Evolutionary conservation across 2,329 filamentous ascomycete species (phyloP).

Genomic region (Microdochium trichocladiopsis): DNA sequence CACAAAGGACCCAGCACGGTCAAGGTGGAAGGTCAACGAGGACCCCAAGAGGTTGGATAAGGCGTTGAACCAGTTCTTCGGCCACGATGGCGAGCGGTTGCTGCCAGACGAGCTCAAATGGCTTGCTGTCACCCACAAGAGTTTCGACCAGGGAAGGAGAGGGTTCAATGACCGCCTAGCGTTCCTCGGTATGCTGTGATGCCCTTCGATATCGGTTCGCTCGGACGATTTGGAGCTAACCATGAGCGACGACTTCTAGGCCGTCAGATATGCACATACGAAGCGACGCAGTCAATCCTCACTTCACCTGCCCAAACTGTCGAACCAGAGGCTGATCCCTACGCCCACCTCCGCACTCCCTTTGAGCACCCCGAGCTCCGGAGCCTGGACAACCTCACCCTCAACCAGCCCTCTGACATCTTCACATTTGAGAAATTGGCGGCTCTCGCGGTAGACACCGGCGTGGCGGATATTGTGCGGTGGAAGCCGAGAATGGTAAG

Average conservation of each 20-base stretch:
- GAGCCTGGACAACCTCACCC: constrained; percentile 65
- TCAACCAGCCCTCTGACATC: constrained; percentile 51
- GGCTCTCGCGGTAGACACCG: constrained; percentile 60
- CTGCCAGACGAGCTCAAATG: constrained; percentile 91
- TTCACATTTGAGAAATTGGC: constrained; percentile 60
- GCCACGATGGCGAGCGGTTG: constrained; percentile 62
- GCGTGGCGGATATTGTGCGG: constrained; percentile 68
- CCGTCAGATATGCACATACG: constrained; percentile 17
- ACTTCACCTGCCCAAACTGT: constrained; percentile 32
- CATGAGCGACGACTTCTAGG: constrained; percentile 6
- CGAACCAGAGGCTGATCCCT: constrained; percentile 23
- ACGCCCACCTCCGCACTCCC: constrained; percentile 51
- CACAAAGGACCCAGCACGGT: constrained; percentile 44
- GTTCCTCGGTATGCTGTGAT: constrained; percentile 61
- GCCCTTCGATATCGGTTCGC: no score
- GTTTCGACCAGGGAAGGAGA: constrained; percentile 89
- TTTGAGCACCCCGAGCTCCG: constrained; percentile 65
- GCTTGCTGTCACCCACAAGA: constrained; percentile 96
- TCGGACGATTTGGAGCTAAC: background rate
- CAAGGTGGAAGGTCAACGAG: constrained; percentile 63
- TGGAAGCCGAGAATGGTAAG: constrained; percentile 83
- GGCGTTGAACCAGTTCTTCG: constrained; percentile 72
- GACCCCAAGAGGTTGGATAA: constrained; percentile 67
- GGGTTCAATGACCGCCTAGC: constrained; percentile 92
- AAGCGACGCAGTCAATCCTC: constrained; percentile 53